Conservation (phyloP, 2,329 filamentous ascomycete species). For the Paracoccidioides brasiliensis region DNA sequence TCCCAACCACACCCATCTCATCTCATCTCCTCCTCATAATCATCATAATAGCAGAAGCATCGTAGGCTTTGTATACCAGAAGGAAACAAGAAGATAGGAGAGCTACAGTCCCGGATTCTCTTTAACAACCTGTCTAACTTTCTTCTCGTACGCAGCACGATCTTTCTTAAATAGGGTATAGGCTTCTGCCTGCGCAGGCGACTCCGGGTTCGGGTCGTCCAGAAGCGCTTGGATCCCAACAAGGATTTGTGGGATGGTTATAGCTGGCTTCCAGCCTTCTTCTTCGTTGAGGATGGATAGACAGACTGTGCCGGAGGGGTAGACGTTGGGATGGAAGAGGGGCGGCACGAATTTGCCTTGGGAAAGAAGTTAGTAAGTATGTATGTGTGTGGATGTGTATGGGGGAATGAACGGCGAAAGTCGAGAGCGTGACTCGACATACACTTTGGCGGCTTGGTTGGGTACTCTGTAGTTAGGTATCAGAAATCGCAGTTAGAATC, state of each 20-base stretch:
- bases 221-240: constrained; percentile 91
- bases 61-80: not conserved
- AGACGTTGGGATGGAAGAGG: constrained; percentile 96
- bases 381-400: too few species aligned
- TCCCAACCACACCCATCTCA: not conserved
- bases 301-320: constrained; percentile 94
- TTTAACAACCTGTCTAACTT: constrained; percentile 71
- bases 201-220: constrained; percentile 93
- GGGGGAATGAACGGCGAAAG: constrained; percentile 2
- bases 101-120: constrained; percentile 67
- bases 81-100: not conserved
- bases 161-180: constrained; percentile 97
- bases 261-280: constrained; percentile 95
- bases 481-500: constrained; percentile 10
- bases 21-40: not conserved
- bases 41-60: not conserved
- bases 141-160: constrained; percentile 70
- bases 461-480: constrained; percentile 57
- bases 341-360: constrained; percentile 91
- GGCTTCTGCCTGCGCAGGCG: constrained; percentile 89
- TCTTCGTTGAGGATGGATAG: constrained; percentile 96
- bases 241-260: constrained; percentile 95
- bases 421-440: constrained; percentile 16
- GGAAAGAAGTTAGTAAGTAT: constrained; percentile 2
- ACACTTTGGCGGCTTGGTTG: constrained; percentile 98